phyloP scores from a whole-genome alignment of 352 stramenopile genomes.

The Phytophthora europaea region DNA sequence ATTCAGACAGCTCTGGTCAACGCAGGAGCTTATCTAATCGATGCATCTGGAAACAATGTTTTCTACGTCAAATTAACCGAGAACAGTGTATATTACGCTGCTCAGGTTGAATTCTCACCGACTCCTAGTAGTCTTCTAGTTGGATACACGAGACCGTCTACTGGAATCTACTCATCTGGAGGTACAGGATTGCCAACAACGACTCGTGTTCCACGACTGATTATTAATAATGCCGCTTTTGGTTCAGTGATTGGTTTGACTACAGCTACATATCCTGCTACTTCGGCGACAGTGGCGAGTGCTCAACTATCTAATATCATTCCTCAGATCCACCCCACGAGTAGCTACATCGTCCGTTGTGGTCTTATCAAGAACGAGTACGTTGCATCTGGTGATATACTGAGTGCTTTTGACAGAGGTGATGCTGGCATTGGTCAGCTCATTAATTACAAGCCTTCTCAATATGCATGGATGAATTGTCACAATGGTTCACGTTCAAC shows the following conservation, averaged over 20 bases:
- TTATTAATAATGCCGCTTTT: constrained; percentile 19
- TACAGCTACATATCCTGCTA: constrained; percentile 1
- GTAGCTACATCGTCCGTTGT: too few relatives aligned
- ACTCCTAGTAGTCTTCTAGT: background rate
- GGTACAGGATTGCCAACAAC: background rate
- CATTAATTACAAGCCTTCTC: background rate
- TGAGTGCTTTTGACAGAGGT: background rate
- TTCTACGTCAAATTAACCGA: constrained; percentile 18
- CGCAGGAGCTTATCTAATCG: background rate
- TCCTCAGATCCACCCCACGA: too few relatives aligned
- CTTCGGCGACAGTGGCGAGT: constrained; percentile 3
- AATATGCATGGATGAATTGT: background rate
- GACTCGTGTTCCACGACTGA: constrained; percentile 12
- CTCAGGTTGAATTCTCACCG: constrained; percentile 16
- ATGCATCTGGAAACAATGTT: constrained; percentile 4
- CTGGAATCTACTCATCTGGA: constrained; percentile 9
- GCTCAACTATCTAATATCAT: background rate
- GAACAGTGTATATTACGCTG: constrained; percentile 10
- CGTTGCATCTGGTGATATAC: too few relatives aligned
- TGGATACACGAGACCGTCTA: constrained; percentile 3
- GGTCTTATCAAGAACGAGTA: too few relatives aligned
- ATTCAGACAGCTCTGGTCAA: constrained; percentile 5
- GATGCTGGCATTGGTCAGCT: background rate
- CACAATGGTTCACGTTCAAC: background rate
- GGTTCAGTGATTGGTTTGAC: constrained; percentile 3